Evolutionary conservation across 106 monocot species (phyloP).

Genomic region (Dendrobium huoshanense): DNA sequence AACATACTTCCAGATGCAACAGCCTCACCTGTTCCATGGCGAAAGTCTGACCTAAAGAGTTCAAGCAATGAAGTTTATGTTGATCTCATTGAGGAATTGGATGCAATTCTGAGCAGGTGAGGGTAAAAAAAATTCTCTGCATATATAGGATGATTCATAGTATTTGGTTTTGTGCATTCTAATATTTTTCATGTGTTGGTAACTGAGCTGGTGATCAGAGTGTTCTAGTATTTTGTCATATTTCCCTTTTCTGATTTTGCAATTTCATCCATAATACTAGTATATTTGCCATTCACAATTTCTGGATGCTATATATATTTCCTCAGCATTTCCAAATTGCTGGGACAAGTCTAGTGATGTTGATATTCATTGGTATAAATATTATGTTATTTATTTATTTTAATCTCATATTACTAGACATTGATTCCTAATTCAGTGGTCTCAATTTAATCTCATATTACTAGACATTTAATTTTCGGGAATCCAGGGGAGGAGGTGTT

Average conservation of each 20-base stretch:
- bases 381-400: no score
- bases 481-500: no score
- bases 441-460: no score
- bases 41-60: constrained; percentile 49
- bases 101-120: constrained; percentile 73
- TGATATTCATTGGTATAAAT: not conserved
- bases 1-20: constrained; percentile 75
- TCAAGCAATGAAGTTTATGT: constrained; percentile 87
- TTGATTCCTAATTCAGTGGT: not conserved
- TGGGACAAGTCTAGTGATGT: not conserved
- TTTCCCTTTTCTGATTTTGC: not conserved
- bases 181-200: not conserved
- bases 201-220: not conserved
- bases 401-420: not conserved
- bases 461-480: no score
- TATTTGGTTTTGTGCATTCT: not conserved
- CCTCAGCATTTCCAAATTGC: not conserved
- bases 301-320: not conserved
- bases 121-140: not conserved
- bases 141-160: not conserved
- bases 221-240: not conserved
- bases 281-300: not conserved
- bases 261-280: not conserved
- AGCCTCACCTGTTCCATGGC: constrained; percentile 82
- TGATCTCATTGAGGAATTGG: constrained; percentile 82